Evolutionary conservation across 768 basidiomycete genomes (phyloP).

Genomic region (Suillus tomentosus): DNA sequence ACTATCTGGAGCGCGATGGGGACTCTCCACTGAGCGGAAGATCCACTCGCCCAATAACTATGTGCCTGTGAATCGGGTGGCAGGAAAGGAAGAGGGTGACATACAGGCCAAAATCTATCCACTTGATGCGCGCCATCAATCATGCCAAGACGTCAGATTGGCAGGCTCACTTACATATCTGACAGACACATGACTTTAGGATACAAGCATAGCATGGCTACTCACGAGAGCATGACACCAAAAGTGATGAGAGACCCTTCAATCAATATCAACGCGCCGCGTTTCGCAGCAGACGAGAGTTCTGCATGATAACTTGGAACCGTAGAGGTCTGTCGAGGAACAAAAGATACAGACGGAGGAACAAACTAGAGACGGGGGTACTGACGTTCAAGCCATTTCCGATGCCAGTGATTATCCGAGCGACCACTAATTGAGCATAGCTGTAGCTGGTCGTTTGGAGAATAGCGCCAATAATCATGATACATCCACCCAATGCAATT

Average conservation of each 20-base stretch:
- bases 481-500: slow-evolving; percentile 56
- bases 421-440: slow-evolving; percentile 63
- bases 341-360: not conserved
- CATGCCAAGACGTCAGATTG: not conserved
- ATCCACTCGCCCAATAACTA: slow-evolving; percentile 52
- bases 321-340: slow-evolving; percentile 52
- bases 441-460: slow-evolving; percentile 58
- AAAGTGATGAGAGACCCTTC: slow-evolving; percentile 65
- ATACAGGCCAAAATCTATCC: slow-evolving; percentile 66
- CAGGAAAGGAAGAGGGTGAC: slow-evolving; percentile 19
- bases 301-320: slow-evolving; percentile 68
- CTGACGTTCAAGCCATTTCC: slow-evolving; percentile 64
- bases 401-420: slow-evolving; percentile 60
- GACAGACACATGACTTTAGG: not conserved
- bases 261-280: slow-evolving; percentile 66
- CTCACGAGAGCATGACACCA: slow-evolving; percentile 64
- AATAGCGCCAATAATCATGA: slow-evolving; percentile 66
- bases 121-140: slow-evolving; percentile 33
- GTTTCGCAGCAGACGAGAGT: slow-evolving; percentile 58
- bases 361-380: slow-evolving; percentile 7
- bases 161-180: slow-evolving; percentile 18
- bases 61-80: not conserved
- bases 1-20: slow-evolving; percentile 63
- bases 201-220: slow-evolving; percentile 13
- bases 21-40: slow-evolving; percentile 62